Evolutionary conservation across 805 yeast species (phyloP), one percentile per base, ranked within the genome.

Genomic region (Naumovozyma dairenensis): DNA sequence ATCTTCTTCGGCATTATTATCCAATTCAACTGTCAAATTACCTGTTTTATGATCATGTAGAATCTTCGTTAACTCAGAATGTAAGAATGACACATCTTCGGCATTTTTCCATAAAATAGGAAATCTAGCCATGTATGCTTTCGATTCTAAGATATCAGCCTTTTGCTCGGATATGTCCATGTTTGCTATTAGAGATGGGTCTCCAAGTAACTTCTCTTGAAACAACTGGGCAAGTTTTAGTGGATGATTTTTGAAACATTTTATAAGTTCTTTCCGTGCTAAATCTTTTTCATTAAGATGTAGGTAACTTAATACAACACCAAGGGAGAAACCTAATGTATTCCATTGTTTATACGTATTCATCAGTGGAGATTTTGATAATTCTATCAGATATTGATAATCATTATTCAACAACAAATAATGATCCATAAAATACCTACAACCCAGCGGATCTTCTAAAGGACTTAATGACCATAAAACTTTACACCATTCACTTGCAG

Each of bases 391-490:
- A 54, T 73, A 84, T 37, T 72, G 63, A 48, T 68, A 74, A 40
- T 83, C 83, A 21, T 69, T 76, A 24, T 82, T 65, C 57, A 74
- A 60, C 3, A 82, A 60, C 3, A 89, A 77, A 49, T 81, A 85
- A 49, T 71, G 77, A 52, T 86, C 95, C 44, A 86, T 75, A 53
- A 84, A 81, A 49, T 79, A 78, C 42, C 94, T 67, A 9, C 80
- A 85, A 16, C 94, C 94, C 33, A 78, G 62, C 2, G 94, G 94
- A 60, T 86, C 95, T 36, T 79, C 82, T 2, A 75, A 67, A 1
- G 94, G 94, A 22, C 73, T 65, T 20, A 86, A 59, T 2, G 86
- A 72, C 41, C 81, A 62, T 31, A 85, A 61, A 5, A 78, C 63
- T 51, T 82, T 84, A 46, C 81, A 72, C 62, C 78, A 85, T 27